Percentiles rank a stretch among this genome's conserved stretches.
phyloP scores from a whole-genome alignment of 306 rosid genomes.

The Prunus davidiana region DNA sequence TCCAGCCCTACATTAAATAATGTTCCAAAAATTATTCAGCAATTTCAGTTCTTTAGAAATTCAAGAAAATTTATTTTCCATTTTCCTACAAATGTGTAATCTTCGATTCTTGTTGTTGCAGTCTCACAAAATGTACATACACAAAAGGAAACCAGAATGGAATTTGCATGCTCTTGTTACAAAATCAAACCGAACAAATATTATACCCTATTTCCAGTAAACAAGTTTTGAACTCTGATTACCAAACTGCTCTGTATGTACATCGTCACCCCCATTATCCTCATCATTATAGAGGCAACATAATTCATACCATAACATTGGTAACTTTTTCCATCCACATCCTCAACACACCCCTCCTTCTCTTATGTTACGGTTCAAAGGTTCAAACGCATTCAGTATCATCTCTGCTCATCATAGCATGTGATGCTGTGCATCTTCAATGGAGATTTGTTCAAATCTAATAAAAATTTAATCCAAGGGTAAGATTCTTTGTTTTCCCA shows the following conservation, averaged over 20 bases:
- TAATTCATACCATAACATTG: background rate
- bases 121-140: too few relatives aligned
- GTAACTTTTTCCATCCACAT: background rate
- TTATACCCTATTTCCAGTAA: background rate
- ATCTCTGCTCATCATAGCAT: too few relatives aligned
- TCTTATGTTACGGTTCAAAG: background rate
- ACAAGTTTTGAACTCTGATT: background rate
- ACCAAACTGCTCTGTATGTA: background rate
- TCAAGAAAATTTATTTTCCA: background rate
- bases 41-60: background rate
- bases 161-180: too few relatives aligned
- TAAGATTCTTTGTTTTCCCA: background rate
- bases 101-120: too few relatives aligned
- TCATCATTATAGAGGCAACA: background rate
- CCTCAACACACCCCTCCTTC: background rate
- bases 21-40: background rate
- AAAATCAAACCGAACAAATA: background rate
- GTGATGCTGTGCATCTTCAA: too few relatives aligned
- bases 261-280: background rate
- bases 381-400: too few relatives aligned
- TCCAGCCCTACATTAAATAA: constrained; percentile 59
- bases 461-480: background rate
- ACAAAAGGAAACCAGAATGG: too few relatives aligned
- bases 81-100: background rate
- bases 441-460: too few relatives aligned